A percentile compares a stretch with the other conserved stretches of the same genome.
Conservation (phyloP, 108 stramenopile genomes). For the Cylindrotheca closterium region DNA sequence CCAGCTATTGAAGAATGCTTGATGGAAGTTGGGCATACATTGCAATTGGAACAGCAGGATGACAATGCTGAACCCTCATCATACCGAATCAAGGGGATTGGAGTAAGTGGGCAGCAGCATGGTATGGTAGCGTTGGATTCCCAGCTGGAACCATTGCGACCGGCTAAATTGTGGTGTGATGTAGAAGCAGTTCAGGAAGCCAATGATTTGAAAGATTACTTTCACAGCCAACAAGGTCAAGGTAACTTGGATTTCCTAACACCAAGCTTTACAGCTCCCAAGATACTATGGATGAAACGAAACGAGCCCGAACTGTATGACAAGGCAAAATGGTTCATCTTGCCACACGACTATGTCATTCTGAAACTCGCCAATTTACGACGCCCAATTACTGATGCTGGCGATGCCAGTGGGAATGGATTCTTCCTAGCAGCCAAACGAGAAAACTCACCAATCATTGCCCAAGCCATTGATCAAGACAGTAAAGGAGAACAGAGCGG, state of each 20-base stretch:
- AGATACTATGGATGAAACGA: conserved; percentile 29
- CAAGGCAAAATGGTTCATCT: conserved; percentile 6
- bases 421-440: conserved; percentile 1
- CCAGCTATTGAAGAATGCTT: conserved; percentile 15
- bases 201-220: conserved; percentile 1
- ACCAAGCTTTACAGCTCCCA: conserved; percentile 17
- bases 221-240: neutral
- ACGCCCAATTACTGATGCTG: conserved; percentile 14
- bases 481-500: neutral
- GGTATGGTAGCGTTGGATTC: conserved; percentile 21
- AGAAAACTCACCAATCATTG: neutral
- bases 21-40: neutral
- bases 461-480: neutral
- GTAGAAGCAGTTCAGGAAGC: conserved; percentile 23
- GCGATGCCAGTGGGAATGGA: conserved; percentile 28
- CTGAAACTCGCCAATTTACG: neutral
- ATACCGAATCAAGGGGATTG: conserved; percentile 5
- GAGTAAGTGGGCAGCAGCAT: conserved; percentile 29
- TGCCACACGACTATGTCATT: conserved; percentile 26
- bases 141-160: neutral
- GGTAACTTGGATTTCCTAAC: neutral
- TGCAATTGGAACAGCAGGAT: neutral
- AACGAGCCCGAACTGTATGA: conserved; percentile 22
- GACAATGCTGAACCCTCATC: neutral
- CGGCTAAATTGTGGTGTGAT: conserved; percentile 31